Evolutionary conservation across 495 filamentous ascomycete genomes (phyloP).

Genomic region (Talaromyces adpressus): DNA sequence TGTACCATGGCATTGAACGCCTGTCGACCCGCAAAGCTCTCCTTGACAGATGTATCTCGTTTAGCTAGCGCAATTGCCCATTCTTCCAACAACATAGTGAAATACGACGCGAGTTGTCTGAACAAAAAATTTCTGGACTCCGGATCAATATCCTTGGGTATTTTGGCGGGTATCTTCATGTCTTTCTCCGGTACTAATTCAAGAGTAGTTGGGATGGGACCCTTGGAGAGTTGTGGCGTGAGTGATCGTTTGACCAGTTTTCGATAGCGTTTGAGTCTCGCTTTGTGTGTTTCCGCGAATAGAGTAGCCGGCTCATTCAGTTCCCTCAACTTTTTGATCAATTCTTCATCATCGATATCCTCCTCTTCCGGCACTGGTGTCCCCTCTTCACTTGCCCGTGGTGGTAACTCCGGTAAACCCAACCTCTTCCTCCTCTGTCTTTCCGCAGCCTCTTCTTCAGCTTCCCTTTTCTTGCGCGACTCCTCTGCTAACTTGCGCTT

Average conservation of each 20-base stretch:
- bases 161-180: slow-evolving; percentile 67
- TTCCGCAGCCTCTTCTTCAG: slow-evolving; percentile 55
- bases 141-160: slow-evolving; percentile 40
- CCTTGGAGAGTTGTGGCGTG: slow-evolving; percentile 48
- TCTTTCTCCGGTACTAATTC: slow-evolving; percentile 70
- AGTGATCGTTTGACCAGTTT: slow-evolving; percentile 42
- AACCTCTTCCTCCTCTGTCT: slow-evolving; percentile 45
- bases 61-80: slow-evolving; percentile 75
- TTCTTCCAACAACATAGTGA: slow-evolving; percentile 83
- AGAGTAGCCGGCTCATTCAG: slow-evolving; percentile 65
- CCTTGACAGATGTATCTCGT: slow-evolving; percentile 54
- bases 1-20: slow-evolving; percentile 75
- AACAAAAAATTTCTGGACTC: slow-evolving; percentile 62
- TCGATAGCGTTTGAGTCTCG: slow-evolving; percentile 62
- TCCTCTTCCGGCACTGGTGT: slow-evolving; percentile 42
- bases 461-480: slow-evolving; percentile 57
- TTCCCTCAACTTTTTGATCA: slow-evolving; percentile 57
- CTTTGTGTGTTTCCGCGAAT: slow-evolving; percentile 77
- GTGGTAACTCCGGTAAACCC: slow-evolving; percentile 67
- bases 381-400: slow-evolving; percentile 30
- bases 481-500: slow-evolving; percentile 75
- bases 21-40: slow-evolving; percentile 68
- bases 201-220: slow-evolving; percentile 66
- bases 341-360: slow-evolving; percentile 67
- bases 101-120: slow-evolving; percentile 86